Evolutionary conservation across 805 yeast genomes (phyloP), one percentile per base, ranked within the genome.

Genomic region (Wickerhamiella azymoides): DNA sequence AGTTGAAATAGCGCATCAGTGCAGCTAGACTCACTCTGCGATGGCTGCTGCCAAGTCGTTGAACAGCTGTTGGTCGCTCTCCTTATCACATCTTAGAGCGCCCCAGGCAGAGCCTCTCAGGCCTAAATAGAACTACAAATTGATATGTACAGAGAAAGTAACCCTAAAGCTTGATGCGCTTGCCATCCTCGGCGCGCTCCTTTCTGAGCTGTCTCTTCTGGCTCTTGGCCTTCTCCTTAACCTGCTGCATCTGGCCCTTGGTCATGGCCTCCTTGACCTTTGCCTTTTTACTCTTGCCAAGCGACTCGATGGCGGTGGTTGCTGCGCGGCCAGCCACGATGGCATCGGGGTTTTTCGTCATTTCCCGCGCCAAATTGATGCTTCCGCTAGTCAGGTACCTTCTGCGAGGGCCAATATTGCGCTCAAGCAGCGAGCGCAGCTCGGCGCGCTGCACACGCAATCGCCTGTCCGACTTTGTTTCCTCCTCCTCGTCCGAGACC

Each of bases 401-500:
- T 8, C 59, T 50, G 13, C 56, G 50, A 10, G 54, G 49, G 7
- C 60, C 56, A 1, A 62, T 51, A 36, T 53, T 50, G 36, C 50
- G 53, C 24, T 36, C 21, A 13, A 62, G 49, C 30, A 62, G 48
- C 9, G 28, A 37, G 26, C 48, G 37, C 9, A 62, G 54, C 49
- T 62, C 57, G 2, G 49, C 50, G 4, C 61, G 43, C 28, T 57
- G 35, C 5, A 35, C 36, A 30, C 48, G 40, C 25, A 49, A 71
- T 10, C 44, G 43, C 18, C 39, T 36, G 36, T 36, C 48, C 16
- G 56, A 56, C 25, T 49, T 50, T 10, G 45, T 36, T 19, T 50
- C 55, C 18, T 52, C 69, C 50, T 78, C 84, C 52, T 79, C 88
- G 49, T 79, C 86, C 45, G 76, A 86, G 38, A 81, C 70, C 30